Base-by-base conservation (phyloP, 192 early-diverging fungal species). In the Coemansia sp. region DNA sequence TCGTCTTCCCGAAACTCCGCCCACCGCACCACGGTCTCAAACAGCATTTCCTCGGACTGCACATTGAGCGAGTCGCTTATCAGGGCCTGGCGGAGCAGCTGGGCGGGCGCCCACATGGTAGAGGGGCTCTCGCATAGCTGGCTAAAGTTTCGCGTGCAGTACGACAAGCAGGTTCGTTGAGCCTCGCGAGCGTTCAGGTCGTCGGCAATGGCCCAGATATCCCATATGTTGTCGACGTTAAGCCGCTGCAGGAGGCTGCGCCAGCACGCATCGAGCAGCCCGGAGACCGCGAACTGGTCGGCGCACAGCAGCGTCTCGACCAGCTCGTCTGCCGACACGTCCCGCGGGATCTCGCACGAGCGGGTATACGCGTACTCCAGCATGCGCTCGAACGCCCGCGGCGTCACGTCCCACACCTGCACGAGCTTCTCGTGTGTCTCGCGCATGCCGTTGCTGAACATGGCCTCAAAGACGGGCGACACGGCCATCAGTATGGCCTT, bases 371-470 rank as follows among this genome's bases (percentile, higher is more conserved):
- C 74, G 39, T 62, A 77, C 53, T 77, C 74, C 9, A 77, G 53
- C 40, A 77, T 47, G 5, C 74, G 58, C 48, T 77, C 74, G 51
- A 77, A 77, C 9, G 74, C 74, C 1, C 74, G 66, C 40, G 80
- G 70, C 23, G 70, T 77, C 5, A 76, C 71, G 51, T 77, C 75
- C 63, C 60, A 62, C 3, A 81, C 64, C 30, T 68, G 66, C 0
- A 82, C 76, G 20, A 71, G 55, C 20, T 54, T 58, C 30, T 73
- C 66, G 34, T 51, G 77, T 0, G 80, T 82, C 56, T 83, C 82
- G 20, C 72, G 71, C 82, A 83, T 83, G 15, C 82, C 82, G 51
- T 80, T 83, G 43, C 74, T 80, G 47, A 83, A 83, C 57, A 83
- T 64, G 17, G 74, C 76, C 38, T 80, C 76, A 36, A 83, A 83